A percentile compares a stretch with the other conserved stretches of the same genome.
phyloP scores from a whole-genome alignment of 2,329 filamentous ascomycete genomes.

The Colletotrichum truncatum region DNA sequence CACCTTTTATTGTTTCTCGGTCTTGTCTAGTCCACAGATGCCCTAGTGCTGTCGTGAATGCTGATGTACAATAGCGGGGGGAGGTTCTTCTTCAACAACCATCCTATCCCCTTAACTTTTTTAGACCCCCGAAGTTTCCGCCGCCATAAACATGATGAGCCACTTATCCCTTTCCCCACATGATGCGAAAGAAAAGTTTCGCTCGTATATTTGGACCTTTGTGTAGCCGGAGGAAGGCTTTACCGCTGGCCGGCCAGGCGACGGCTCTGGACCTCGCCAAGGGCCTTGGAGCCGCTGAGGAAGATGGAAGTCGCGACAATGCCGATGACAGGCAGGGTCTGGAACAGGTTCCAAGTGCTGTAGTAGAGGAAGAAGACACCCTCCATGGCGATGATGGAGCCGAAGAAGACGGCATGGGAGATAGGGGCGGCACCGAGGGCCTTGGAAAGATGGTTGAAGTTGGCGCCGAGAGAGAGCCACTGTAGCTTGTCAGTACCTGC shows the following conservation, averaged over 20 bases:
- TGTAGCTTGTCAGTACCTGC: constrained; percentile 44
- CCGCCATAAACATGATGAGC: neutral
- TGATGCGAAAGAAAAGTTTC: neutral
- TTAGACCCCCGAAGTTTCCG: neutral
- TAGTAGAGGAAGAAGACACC: constrained; percentile 96
- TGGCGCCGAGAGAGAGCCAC: constrained; percentile 87
- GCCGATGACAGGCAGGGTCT: constrained; percentile 79
- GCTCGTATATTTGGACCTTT: neutral
- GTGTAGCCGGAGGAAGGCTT: constrained; percentile 15
- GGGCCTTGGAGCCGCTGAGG: constrained; percentile 86
- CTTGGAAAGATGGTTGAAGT: constrained; percentile 79
- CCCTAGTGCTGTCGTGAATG: constrained; percentile 26
- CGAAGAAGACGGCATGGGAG: constrained; percentile 85
- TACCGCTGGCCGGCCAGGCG: constrained; percentile 78
- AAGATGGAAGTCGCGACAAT: constrained; percentile 77
- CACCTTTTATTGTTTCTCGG: constrained; percentile 1
- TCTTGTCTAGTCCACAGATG: constrained; percentile 27
- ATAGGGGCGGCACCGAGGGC: constrained; percentile 81
- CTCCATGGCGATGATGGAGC: constrained; percentile 88
- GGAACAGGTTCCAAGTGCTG: constrained; percentile 89
- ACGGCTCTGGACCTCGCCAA: constrained; percentile 92
- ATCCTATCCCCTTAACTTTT: neutral
- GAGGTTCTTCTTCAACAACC: neutral
- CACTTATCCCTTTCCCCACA: neutral
- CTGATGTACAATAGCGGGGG: constrained; percentile 27